A percentile compares a stretch with the other conserved stretches of the same genome.
Evolutionary conservation across 108 stramenopile genomes (phyloP).

Genomic region (Cyclotella kingstonii): DNA sequence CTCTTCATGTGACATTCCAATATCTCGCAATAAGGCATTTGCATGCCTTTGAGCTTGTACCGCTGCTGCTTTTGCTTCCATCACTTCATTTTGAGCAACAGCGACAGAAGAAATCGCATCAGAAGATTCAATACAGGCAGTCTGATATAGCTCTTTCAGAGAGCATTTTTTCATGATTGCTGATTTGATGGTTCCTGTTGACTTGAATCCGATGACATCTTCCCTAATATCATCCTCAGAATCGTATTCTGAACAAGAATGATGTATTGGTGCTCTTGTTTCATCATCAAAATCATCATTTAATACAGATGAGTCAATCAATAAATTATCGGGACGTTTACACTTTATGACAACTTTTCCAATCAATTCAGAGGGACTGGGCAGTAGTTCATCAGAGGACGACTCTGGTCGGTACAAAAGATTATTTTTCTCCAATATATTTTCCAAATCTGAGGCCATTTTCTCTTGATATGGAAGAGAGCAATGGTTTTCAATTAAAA

Average conservation of each 20-base stretch:
- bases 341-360: constrained; percentile 83
- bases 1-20: constrained; percentile 38
- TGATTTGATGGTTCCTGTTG: constrained; percentile 55
- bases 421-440: constrained; percentile 49
- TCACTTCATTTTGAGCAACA: constrained; percentile 20
- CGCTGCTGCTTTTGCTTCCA: constrained; percentile 19
- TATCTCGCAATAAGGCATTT: constrained; percentile 39
- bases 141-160: constrained; percentile 26
- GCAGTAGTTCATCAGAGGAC: constrained; percentile 37
- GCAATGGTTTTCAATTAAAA: constrained; percentile 96
- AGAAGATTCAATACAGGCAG: constrained; percentile 14
- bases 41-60: constrained; percentile 27
- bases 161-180: constrained; percentile 4
- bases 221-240: constrained; percentile 53
- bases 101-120: constrained; percentile 24
- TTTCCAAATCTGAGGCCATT: constrained; percentile 64
- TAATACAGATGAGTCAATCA: constrained; percentile 44
- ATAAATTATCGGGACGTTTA: constrained; percentile 53
- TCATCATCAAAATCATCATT: constrained; percentile 85
- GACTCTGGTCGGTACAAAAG: constrained; percentile 43
- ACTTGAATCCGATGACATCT: constrained; percentile 62
- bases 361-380: constrained; percentile 68
- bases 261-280: constrained; percentile 35
- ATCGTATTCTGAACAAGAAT: constrained; percentile 40
- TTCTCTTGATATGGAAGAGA: constrained; percentile 65